A percentile compares a stretch with the other conserved stretches of the same genome.
Conservation (phyloP, 2,329 filamentous ascomycete genomes). For the Cercospora canescens region DNA sequence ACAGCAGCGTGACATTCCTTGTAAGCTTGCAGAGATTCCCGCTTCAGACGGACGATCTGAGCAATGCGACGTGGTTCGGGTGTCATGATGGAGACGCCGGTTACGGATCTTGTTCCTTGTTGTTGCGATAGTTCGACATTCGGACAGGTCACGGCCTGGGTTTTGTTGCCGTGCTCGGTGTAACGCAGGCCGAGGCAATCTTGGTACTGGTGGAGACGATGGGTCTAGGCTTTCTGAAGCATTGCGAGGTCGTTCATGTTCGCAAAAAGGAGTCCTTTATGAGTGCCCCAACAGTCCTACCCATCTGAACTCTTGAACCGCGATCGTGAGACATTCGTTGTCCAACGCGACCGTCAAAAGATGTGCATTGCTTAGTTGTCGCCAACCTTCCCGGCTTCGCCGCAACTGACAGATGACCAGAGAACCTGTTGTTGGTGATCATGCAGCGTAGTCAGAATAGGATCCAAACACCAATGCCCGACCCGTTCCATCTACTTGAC, state of each 20-base stretch:
- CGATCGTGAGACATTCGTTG: too few species aligned
- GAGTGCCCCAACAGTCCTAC: background rate
- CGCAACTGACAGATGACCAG: background rate
- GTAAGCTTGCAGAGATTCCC: slow-evolving; percentile 66
- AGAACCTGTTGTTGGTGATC: background rate
- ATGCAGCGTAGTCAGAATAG: slow-evolving; percentile 13
- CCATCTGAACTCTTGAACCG: background rate
- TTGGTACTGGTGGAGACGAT: background rate
- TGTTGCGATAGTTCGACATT: background rate
- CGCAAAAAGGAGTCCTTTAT: background rate
- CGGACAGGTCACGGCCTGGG: background rate
- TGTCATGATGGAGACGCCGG: slow-evolving; percentile 16
- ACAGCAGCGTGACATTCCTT: slow-evolving; percentile 72
- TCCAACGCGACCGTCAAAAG: too few species aligned
- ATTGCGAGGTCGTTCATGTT: background rate
- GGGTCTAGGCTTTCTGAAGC: background rate
- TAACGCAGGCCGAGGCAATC: slow-evolving; percentile 8
- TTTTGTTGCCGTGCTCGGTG: slow-evolving; percentile 1
- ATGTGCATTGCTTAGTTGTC: too few species aligned
- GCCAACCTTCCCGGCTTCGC: too few species aligned
- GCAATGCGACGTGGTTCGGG: slow-evolving; percentile 56
- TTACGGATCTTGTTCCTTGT: background rate
- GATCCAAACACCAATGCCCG: slow-evolving; percentile 66
- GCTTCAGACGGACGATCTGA: slow-evolving; percentile 72
- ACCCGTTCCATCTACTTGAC: slow-evolving; percentile 61